phyloP scores from a whole-genome alignment of 139 green algal species.

The Gonium pectorale region DNA sequence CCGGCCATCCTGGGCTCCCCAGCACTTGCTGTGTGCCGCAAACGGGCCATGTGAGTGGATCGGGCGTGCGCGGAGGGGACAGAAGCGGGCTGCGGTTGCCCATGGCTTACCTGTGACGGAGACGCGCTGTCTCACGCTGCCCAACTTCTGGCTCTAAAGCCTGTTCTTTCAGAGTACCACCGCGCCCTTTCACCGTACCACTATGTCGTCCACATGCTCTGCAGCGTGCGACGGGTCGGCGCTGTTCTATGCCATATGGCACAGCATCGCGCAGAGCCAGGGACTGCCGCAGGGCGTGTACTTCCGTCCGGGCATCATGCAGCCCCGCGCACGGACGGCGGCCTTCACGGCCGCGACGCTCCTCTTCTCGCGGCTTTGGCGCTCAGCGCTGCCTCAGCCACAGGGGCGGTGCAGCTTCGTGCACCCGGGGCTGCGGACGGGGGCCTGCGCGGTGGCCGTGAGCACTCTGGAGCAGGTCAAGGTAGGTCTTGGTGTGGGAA shows the following conservation, averaged over 20 bases:
- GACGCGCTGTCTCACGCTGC: too few relatives aligned
- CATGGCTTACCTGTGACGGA: too few relatives aligned
- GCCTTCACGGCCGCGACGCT: not conserved
- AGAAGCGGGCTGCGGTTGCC: too few relatives aligned
- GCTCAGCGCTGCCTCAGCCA: not conserved
- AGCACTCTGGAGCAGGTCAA: constrained; percentile 17
- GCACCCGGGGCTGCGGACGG: not conserved
- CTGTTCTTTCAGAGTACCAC: not conserved
- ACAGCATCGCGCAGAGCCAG: constrained; percentile 18
- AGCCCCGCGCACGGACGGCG: not conserved
- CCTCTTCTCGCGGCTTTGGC: not conserved
- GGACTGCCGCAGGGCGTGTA: constrained; percentile 1
- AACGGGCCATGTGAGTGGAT: not conserved
- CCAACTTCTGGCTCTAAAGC: too few relatives aligned
- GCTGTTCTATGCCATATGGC: constrained; percentile 18
- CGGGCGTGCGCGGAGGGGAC: too few relatives aligned
- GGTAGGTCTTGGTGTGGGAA: too few relatives aligned
- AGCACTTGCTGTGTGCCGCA: not conserved
- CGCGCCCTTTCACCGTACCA: not conserved
- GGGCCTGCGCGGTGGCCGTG: not conserved
- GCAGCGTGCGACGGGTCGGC: constrained; percentile 3
- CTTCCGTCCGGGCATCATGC: not conserved
- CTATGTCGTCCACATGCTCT: not conserved
- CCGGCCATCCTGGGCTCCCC: not conserved
- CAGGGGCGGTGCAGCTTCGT: not conserved